phyloP scores from a whole-genome alignment of 176 grass and related monocot genomes.

The Neostapfia colusana region DNA sequence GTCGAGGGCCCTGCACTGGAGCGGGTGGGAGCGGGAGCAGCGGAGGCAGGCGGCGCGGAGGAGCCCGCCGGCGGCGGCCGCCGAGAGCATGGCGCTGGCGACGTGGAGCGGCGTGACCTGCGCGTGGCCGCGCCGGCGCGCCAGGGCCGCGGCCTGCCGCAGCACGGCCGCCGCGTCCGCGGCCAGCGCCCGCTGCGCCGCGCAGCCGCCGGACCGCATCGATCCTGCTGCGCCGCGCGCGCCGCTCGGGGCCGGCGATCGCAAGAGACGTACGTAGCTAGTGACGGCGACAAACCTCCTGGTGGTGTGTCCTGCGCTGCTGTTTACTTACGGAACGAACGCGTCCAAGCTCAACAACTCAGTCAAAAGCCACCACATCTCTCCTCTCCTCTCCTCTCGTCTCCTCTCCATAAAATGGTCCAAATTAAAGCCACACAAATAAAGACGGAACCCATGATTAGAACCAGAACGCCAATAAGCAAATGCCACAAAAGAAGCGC shows the following conservation, averaged over 20 bases:
- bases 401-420: too few relatives aligned
- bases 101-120: conserved; percentile 97
- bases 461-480: too few relatives aligned
- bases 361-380: too few relatives aligned
- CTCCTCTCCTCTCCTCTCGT: too few relatives aligned
- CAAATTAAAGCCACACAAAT: too few relatives aligned
- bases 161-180: conserved; percentile 69
- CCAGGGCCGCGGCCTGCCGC: conserved; percentile 68
- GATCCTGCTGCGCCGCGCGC: background rate
- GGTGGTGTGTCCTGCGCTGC: too few relatives aligned
- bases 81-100: conserved; percentile 77
- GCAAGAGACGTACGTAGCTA: background rate
- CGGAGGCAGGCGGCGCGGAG: conserved; percentile 85
- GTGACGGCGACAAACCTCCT: too few relatives aligned
- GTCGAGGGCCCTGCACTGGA: conserved; percentile 96
- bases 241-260: background rate
- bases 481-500: too few relatives aligned
- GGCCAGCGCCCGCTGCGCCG: conserved; percentile 81
- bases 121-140: conserved; percentile 71
- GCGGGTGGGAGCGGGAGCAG: conserved; percentile 79
- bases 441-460: too few relatives aligned
- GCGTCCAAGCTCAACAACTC: too few relatives aligned
- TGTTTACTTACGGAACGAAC: too few relatives aligned
- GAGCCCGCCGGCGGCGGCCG: conserved; percentile 37
- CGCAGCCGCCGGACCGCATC: conserved; percentile 80